Evolutionary conservation across 2,329 filamentous ascomycete genomes (phyloP), one percentile per base, ranked within the genome.

Genomic region (Xylaria sp.): DNA sequence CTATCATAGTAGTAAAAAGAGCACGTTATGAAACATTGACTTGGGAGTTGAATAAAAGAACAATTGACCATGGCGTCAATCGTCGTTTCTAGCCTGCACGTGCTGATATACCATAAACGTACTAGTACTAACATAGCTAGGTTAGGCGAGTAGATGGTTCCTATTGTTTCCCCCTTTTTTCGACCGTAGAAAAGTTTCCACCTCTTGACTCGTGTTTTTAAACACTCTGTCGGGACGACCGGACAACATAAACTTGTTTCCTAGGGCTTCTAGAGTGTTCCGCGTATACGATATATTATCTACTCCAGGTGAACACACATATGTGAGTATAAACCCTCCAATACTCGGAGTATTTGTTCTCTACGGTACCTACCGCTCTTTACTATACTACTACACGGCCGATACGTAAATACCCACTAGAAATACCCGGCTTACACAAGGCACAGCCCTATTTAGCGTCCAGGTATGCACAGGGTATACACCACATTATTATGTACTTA

Each of bases 121-220:
- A 27, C 50, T 44, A 29, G 12, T 37, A 44, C 23, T 9, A 57
- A 23, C n/a, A 25, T 16, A 44, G 54, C 13, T 42, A 42, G 40
- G 13, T 12, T 13, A 18, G 10, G 5, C 10, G 18, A 29, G 21
- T 27, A 54, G 4, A 35, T 37, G 53, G n/a, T 32, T 60, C 47
- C 40, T 6, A 18, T 44, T 44, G 16, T 23, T 62, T 29, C 21
- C 50, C 40, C 16, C 21, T 44, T 44, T 65, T 68, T 58, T 62
- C 62, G 64, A 57, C 66, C 53, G 55, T 53, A 65, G 35, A 40
- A 64, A 29, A 42, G n/a, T 10, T 32, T 63, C 54, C 35, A 44
- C 5, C 40, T 44, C 51, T 51, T 65, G 66, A 68, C 66, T 68
- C 61, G 66, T 62, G 40, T 62, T 57, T 60, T 65, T 32, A 50